Base-by-base conservation (phyloP, 352 stramenopile genomes). In the Phytophthora fragariae region DNA sequence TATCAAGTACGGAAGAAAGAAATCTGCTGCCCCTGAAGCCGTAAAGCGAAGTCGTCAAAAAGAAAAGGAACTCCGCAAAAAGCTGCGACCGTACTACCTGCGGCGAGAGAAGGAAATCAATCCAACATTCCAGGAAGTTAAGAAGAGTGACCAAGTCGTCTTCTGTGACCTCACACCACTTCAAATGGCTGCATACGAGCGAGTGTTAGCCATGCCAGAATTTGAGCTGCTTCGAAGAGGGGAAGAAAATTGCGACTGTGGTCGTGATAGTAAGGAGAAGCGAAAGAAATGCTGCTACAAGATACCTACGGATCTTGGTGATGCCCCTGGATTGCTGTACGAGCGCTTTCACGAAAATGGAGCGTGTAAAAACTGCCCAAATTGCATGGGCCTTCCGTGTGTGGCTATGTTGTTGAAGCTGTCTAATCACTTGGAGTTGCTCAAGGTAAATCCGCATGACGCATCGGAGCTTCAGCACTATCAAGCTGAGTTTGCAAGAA, bases 1-100 rank as follows among this genome's bases (percentile, higher is more conserved):
- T 62, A 95, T 95, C 66, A 94, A 95, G 63, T 93, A 92, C 50
- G 89, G 84, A 27, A 80, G 89, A 19, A 94, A 95, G 60, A 93
- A 93, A 49, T 93, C 88, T 39, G 88, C 88, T 8, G 85, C 73
- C 11, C 79, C 76, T 7, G 82, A 92, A 57, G 86, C 85, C 12
- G 58, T 95, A 0, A 75, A 86, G 39, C 73, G 85, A 9, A 92
- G 84, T 33, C 81, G 72, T 1, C 75, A 88, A n/a, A 95, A 93
- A 62, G 86, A 93, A 62, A 90, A 84, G 56, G 76, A 90, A 53
- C 64, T 95, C 19, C 86, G 85, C 0, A 62, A 84, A 24, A 77
- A 87, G 44, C 72, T 95, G 6, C 61, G 75, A 11, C 84, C 88
- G 8, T 90, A 91, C 57, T 95, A 95, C 53, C 60, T 95, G 8